Percentiles rank a stretch among this genome's conserved stretches.
Conservation (phyloP, 1,139 yeast genomes). For the Scheffersomyces segobiensis region DNA sequence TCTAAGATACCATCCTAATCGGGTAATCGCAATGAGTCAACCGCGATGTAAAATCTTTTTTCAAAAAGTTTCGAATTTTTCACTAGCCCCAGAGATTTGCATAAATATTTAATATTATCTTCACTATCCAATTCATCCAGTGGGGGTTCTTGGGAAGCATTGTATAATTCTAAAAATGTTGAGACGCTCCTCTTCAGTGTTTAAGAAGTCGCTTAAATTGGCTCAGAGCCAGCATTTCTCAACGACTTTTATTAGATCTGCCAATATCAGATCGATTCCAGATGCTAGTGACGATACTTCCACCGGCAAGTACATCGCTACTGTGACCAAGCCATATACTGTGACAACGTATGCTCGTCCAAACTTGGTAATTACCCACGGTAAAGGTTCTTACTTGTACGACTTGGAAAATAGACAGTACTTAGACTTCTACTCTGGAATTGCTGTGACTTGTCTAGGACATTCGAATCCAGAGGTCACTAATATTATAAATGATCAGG, state of each 20-base stretch:
- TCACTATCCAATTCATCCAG: neutral
- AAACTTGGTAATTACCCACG: conserved; percentile 65
- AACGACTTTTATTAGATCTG: neutral
- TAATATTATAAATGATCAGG: conserved; percentile 69
- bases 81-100: neutral
- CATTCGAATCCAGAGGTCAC: conserved; percentile 78
- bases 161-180: neutral
- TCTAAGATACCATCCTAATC: conserved; percentile 16
- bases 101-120: neutral
- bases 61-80: neutral
- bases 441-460: conserved; percentile 94
- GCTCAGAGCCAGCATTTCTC: neutral
- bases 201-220: conserved; percentile 6
- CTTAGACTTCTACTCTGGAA: conserved; percentile 91
- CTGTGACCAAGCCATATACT: conserved; percentile 52
- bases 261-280: conserved; percentile 2
- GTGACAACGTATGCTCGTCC: conserved; percentile 86
- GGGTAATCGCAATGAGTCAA: conserved; percentile 34
- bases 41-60: conserved; percentile 36
- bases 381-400: conserved; percentile 71
- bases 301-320: conserved; percentile 34
- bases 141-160: neutral
- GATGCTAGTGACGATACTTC: conserved; percentile 19
- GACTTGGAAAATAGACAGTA: conserved; percentile 78
- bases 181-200: conserved; percentile 7